Base-by-base conservation (phyloP, 176 grass and related monocot species). In the Carex parvula region DNA sequence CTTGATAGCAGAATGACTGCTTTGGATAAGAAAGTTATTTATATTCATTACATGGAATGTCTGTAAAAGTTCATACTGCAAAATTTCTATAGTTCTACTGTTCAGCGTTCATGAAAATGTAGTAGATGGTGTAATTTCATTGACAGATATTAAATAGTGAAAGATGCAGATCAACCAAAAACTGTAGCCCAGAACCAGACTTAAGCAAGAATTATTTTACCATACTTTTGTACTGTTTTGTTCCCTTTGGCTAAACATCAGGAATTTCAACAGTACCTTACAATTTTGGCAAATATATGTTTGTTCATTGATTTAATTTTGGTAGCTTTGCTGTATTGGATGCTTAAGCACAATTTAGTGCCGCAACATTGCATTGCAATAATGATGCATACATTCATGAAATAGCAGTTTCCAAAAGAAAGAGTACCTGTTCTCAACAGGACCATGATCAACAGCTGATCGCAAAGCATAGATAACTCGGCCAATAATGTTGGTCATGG, bases 401-500 rank as follows among this genome's bases (percentile, higher is more conserved):
- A 9, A 78, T 18, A 18, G 16, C 21, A 78, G 26, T 32, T 22
- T 29, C 73, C 24, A 42, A 76, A 52, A 60, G 9, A 70, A 74
- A 85, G 12, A 9, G n/a, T 61, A 95, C 96, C 96, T 99, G 88
- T 95, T 99, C 57, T 99, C 84, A 1, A 99, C 88, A 13, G 91
- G 89, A 83, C 93, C 91, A 22, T 99, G 96, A 86, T 99, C 93
- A 0, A 99, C 93, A 60, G 89, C 91, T 60, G 89, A 88, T 89
- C 87, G 89, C 65, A 99, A 77, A 37, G 96, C 89, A 78, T 99
- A 99, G 17, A 99, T 81, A n/a, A 95, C 96, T 48, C 93, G 76
- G 55, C 96, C 96, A 39, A 95, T 65, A 79, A 99, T 93, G 85
- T 95, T 42, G 42, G 89, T 92, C 93, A 99, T 89, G 20, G 91